Evolutionary conservation across 1,284 basidiomycete species (phyloP).

Genomic region (Tilletia walkeri): DNA sequence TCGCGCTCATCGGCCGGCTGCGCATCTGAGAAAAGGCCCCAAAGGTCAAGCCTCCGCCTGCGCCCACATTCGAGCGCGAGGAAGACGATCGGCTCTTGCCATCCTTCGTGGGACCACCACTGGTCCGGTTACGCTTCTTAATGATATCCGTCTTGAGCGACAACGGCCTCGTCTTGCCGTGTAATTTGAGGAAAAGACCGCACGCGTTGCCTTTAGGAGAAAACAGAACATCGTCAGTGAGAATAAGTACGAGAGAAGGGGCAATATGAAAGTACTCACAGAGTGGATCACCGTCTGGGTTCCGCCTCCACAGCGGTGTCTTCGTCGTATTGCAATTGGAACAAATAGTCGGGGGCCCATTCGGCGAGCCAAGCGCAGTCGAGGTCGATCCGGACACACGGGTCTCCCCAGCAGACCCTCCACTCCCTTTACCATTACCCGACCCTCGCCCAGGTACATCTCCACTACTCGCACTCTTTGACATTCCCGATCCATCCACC

Average conservation of each 20-base stretch:
- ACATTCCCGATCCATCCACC: background rate
- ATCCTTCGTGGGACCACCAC: slow-evolving; percentile 21
- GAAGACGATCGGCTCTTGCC: slow-evolving; percentile 12
- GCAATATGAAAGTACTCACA: slow-evolving; percentile 53
- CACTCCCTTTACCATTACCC: slow-evolving; percentile 1
- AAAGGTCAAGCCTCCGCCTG: background rate
- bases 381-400: background rate
- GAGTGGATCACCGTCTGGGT: slow-evolving; percentile 89
- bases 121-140: slow-evolving; percentile 71
- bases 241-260: slow-evolving; percentile 30
- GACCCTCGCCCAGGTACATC: background rate
- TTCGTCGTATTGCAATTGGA: slow-evolving; percentile 94
- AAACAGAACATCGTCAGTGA: slow-evolving; percentile 26
- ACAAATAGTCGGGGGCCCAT: slow-evolving; percentile 68
- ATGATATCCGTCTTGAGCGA: slow-evolving; percentile 96
- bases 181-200: slow-evolving; percentile 71
- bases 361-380: slow-evolving; percentile 11
- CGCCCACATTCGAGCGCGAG: background rate
- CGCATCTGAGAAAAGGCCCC: too few species aligned
- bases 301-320: slow-evolving; percentile 89
- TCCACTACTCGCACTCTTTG: slow-evolving; percentile 14
- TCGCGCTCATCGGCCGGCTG: too few species aligned
- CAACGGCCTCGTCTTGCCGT: slow-evolving; percentile 87
- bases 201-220: slow-evolving; percentile 55
- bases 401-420: background rate